Base-by-base conservation (phyloP, 2,329 filamentous ascomycete genomes). In the Lithohypha guttulata region DNA sequence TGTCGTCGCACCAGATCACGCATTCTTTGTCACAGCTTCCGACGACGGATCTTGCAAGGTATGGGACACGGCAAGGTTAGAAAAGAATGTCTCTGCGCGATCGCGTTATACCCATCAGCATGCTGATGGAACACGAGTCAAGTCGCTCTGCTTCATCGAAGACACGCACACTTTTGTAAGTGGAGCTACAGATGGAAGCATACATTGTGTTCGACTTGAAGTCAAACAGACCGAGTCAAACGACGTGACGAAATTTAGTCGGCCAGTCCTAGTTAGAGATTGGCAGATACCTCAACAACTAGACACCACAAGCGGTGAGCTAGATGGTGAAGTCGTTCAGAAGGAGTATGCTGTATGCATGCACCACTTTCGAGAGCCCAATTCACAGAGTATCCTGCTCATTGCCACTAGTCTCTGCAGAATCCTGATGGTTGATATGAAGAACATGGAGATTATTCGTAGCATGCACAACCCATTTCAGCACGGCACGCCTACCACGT, bases 131-230 rank as follows among this genome's bases (percentile, higher is more conserved):
- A 73, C 79, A 0, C 81, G 76, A 43, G 81, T 96, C 2, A 78
- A 84, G 20, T 79, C 84, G 10, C 60, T 98, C 15, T 87, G 84
- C 51, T 96, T 98, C 55, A 76, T 98, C 26, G 87, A 96, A 55
- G 83, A 86, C 49, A 94, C 87, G 0, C 86, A 96, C 58, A 87
- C 84, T 15, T 96, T 98, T 56, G 71, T 94, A 45, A 93, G 84
- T 54, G 91, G 84, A 37, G 87, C 84, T 4, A 85, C 75, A 32
- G 87, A 98, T 58, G 91, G 91, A 15, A 89, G 79, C 51, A 79
- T 98, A 7, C 81, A 93, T 54, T 83, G 93, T 2, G 81, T 95
- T 44, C 85, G 85, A 55, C 78, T 93, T n/a, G 77, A 82, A 43
- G 77, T 77, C 47, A 61, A 69, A 13, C 71, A 71, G 42, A 59